Evolutionary conservation across 371 early-diverging fungal genomes (phyloP), one percentile per base, ranked within the genome.

Genomic region (Mucor racemosus): DNA sequence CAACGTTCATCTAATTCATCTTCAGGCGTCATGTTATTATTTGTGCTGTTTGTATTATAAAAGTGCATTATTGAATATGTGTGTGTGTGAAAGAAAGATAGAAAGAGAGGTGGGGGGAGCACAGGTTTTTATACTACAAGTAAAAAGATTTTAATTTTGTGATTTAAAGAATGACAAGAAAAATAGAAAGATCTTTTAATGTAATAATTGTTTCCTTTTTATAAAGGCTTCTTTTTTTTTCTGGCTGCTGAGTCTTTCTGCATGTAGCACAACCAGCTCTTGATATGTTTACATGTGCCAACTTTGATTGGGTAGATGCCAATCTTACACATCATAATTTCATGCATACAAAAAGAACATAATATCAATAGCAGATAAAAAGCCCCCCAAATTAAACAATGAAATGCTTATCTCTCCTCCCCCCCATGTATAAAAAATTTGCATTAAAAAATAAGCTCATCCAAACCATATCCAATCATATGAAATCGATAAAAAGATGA

Each of bases 1-100:
- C 56, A 56, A 9, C 56, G 56, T 35, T 56, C 56, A 35, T 56
- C 56, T 17, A 56, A 7, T n/a, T 36, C 56, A 6, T 56, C 56
- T 7, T 36, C 36, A 35, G 56, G 56, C 3, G 35, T 56, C 56
- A 56, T 36, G 10, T 17, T 56, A 2, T 33, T 15, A 8, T 14
- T 56, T 56, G 36, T 17, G 15, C 34, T 14, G 33, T n/a, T 13
- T 34, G 15, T 56, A 36, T 33, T 35, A 35, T 7, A 56, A 36
- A 56, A 31, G 31, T 14, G 31, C 31, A 53, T 50, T 53, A 38
- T 38, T 38, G 5, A 11, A 38, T 5, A 36, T 36, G 26, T 46
- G 21, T 17, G 14, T 21, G 3, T 50, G 31, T 4, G 53, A 4
- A 26, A 13, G 8, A 17, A 46, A 15, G 46, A 26, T 26, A 26